These are phyloP conservation scores for Flaveria floridana DNA, from an alignment of 140 eudicot genomes.

Conservation along the genomic window DNA sequence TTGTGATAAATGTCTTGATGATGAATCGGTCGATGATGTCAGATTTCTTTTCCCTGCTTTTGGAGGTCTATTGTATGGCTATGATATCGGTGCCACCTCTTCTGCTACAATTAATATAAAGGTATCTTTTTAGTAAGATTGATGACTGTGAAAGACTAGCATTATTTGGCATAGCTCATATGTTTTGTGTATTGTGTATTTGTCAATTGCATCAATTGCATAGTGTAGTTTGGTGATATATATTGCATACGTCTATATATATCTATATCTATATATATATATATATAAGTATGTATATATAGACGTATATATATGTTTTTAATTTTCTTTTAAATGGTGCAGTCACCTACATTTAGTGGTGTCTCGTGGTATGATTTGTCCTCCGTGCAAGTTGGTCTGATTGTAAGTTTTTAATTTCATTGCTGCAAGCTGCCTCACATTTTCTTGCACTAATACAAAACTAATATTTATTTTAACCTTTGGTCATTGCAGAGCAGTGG, in stretches of 20 bases:
- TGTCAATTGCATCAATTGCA: slow-evolving; percentile 7
- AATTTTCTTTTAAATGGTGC: slow-evolving; percentile 35
- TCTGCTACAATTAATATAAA: slow-evolving; percentile 71
- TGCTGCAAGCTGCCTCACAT: slow-evolving; percentile 19
- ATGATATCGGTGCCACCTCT: slow-evolving; percentile 95
- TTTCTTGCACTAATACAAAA: slow-evolving; percentile 11
- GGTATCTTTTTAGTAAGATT: slow-evolving; percentile 42
- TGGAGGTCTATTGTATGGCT: slow-evolving; percentile 95
- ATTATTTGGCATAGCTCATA: slow-evolving; percentile 2
- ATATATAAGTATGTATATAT: neutral
- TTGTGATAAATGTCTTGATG: slow-evolving; percentile 18
- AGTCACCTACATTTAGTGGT: slow-evolving; percentile 76
- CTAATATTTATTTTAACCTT: slow-evolving; percentile 27
- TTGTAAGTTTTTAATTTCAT: slow-evolving; percentile 56
- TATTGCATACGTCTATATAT: no score
- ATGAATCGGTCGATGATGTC: slow-evolving; percentile 35
- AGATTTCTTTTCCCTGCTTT: slow-evolving; percentile 94
- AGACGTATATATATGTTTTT: neutral
- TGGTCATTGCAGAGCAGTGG: slow-evolving; percentile 79
- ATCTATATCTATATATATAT: neutral
- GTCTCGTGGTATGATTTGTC: slow-evolving; percentile 83
- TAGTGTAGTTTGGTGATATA: neutral
- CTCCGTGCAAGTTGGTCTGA: slow-evolving; percentile 81
- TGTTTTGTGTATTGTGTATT: neutral
- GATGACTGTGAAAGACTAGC: slow-evolving; percentile 21